Evolutionary conservation across 805 yeast genomes (phyloP), one percentile per base, ranked within the genome.

Genomic region (Barnettozyma siamensis): DNA sequence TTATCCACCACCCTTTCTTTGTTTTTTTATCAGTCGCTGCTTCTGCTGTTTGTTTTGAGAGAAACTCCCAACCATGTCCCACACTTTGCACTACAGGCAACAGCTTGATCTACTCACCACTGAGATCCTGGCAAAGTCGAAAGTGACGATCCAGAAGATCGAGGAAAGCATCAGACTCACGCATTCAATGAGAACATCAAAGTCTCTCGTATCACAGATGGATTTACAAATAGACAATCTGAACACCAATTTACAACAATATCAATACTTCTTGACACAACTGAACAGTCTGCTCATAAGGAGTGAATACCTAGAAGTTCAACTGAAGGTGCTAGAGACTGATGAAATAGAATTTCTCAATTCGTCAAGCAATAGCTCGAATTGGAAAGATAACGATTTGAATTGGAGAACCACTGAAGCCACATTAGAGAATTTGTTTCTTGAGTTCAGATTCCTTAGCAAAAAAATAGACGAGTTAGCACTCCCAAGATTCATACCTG

Each of bases 341-440:
- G 42, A 48, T 16, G 33, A 40, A 11, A 32, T 44, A 36, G 39
- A 53, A 23, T 23, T 41, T 5, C 44, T 45, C n/a, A 44, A 41
- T 18, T 45, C 53, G 2, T 31, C 45, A 3, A 43, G 29, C 13
- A 43, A 44, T 17, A 37, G 43, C 5, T 42, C 47, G 20, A 49
- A 50, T 19, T 49, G 56, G 53, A 58, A 48, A 42, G 66, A 64
- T 36, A 53, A 56, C n/a, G 65, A 62, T 31, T 49, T 69, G 24
- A 67, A 69, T 42, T 66, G 71, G 71, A 60, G 65, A 56, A 67
- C 73, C 5, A 63, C 69, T 0, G 71, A 68, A 38, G 70, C 74
- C 2, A 71, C 75, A 3, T 53, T 69, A 33, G 73, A 70, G 17
- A 72, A 72, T 44, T 40, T 72, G 18, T 58, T 60, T 28, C 50